Evolutionary conservation across 148 eudicot species (phyloP).

Genomic region (Chenopodium suecicum): DNA sequence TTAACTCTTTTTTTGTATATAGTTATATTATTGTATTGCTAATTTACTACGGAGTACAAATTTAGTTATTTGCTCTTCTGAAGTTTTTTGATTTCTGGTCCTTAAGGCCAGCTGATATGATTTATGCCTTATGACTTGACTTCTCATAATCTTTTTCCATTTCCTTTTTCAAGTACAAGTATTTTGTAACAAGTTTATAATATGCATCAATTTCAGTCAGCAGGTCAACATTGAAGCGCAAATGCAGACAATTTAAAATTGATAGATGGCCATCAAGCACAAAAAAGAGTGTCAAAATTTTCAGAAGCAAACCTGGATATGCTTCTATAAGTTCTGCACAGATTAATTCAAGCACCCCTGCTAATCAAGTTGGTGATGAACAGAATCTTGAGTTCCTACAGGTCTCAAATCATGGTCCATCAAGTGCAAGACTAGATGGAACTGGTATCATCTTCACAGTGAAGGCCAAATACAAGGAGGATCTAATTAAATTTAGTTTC

Average conservation of each 20-base stretch:
- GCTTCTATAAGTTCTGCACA: neutral
- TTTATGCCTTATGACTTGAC: no score
- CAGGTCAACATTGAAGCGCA: constrained; percentile 9
- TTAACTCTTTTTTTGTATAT: no score
- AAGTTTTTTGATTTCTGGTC: no score
- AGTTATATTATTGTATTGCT: no score
- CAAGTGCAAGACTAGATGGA: neutral
- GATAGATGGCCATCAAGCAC: neutral
- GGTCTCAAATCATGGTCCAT: neutral
- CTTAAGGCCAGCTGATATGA: no score
- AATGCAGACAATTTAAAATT: neutral
- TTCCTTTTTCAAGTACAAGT: neutral
- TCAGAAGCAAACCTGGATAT: neutral
- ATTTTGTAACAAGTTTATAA: no score
- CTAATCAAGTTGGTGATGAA: neutral
- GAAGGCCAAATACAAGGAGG: constrained; percentile 57
- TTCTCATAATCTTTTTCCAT: neutral
- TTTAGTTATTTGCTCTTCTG: no score
- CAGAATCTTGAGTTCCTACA: neutral
- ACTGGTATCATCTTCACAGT: constrained; percentile 26
- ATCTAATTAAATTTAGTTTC: constrained; percentile 48
- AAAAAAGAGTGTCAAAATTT: neutral
- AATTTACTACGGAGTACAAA: no score
- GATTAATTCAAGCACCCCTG: neutral
- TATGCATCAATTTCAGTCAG: neutral